A percentile compares a stretch with the other conserved stretches of the same genome.
Conservation (phyloP, 768 basidiomycete genomes). For the Mycena capillaripes region DNA sequence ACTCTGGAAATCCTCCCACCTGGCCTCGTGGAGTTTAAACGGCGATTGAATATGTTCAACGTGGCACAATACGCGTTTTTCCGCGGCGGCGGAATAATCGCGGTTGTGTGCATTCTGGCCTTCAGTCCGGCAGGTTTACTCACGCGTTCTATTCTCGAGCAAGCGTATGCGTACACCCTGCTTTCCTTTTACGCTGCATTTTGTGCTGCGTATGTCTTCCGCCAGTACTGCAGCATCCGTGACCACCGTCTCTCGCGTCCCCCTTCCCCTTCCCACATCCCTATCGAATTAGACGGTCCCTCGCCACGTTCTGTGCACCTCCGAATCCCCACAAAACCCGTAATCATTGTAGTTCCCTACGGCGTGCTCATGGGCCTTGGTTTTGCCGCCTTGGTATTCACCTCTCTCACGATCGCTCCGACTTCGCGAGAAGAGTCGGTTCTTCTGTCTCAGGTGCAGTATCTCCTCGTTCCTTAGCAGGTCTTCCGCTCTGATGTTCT, state of each 20-base stretch:
- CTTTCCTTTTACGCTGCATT: slow-evolving; percentile 30
- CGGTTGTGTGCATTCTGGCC: slow-evolving; percentile 21
- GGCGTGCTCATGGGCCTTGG: slow-evolving; percentile 36
- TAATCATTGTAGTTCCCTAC: slow-evolving; percentile 36
- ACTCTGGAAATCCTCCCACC: slow-evolving; percentile 19
- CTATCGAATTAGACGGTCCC: slow-evolving; percentile 30
- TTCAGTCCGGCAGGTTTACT: slow-evolving; percentile 28
- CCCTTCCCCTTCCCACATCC: slow-evolving; percentile 29
- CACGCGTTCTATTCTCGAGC: slow-evolving; percentile 23
- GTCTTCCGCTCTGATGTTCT: too few species aligned
- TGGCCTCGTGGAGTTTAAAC: slow-evolving; percentile 22
- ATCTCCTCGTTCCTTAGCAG: too few species aligned
- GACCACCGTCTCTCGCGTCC: slow-evolving; percentile 23
- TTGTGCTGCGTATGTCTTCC: slow-evolving; percentile 31
- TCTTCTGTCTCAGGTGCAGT: slow-evolving; percentile 6
- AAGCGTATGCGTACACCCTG: slow-evolving; percentile 21
- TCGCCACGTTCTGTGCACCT: slow-evolving; percentile 30
- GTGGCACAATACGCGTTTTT: slow-evolving; percentile 31
- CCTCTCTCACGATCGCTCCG: slow-evolving; percentile 33
- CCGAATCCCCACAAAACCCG: slow-evolving; percentile 25
- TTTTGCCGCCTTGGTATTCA: slow-evolving; percentile 33
- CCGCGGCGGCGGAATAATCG: slow-evolving; percentile 23
- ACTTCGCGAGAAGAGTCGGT: slow-evolving; percentile 10
- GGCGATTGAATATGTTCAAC: slow-evolving; percentile 32
- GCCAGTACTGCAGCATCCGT: slow-evolving; percentile 26